Conservation (phyloP, 1,139 yeast genomes). For the Suhomyces maxii region DNA sequence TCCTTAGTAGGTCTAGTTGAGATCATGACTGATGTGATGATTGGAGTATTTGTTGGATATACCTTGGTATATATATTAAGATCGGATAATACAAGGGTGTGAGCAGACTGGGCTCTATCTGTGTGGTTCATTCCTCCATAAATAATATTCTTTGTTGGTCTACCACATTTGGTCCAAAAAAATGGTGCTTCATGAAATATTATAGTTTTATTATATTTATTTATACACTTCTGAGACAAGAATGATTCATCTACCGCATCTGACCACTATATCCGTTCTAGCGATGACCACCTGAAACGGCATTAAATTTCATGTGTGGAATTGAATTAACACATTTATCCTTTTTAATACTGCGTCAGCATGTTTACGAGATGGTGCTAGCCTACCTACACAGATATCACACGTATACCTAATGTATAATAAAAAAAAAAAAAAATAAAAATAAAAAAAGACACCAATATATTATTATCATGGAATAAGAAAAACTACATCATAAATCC, state of each 20-base stretch:
- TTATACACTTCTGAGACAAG: neutral
- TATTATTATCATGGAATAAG: too few species aligned
- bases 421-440: too few species aligned
- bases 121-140: neutral
- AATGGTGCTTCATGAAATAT: neutral
- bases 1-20: constrained; percentile 5
- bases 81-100: constrained; percentile 1
- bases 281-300: neutral
- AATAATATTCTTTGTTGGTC: neutral
- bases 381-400: too few species aligned
- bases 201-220: too few species aligned
- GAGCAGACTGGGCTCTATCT: neutral
- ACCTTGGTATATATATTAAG: constrained; percentile 7
- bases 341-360: too few species aligned
- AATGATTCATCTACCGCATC: neutral
- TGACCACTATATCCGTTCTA: neutral
- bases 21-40: constrained; percentile 4
- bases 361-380: too few species aligned
- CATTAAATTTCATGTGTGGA: neutral
- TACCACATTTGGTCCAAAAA: neutral
- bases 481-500: too few species aligned
- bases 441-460: too few species aligned
- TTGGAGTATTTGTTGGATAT: neutral
- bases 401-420: too few species aligned
- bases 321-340: too few species aligned